Evolutionary conservation across 352 stramenopile species (phyloP), one percentile per base, ranked within the genome.

Genomic region (Pythium dissotocum): DNA sequence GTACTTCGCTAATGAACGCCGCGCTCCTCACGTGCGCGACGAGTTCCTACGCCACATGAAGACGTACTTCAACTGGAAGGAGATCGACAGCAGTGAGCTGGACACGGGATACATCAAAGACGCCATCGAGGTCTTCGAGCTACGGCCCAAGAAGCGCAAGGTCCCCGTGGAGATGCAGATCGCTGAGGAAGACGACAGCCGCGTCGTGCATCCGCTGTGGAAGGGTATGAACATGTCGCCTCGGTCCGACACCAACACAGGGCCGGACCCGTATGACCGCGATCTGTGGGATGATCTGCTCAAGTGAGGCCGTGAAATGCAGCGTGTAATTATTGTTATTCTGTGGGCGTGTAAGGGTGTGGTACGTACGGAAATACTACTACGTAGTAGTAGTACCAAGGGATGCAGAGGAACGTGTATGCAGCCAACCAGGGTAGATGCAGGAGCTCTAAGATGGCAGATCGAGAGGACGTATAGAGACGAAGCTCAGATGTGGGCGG

Each of bases 41-140:
- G 83, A 95, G 67, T 93, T 95, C 64, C 75, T 92, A 71, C 61
- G 51, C 14, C 69, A 90, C 60, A 55, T 95, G 54, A 71, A 87
- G 32, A 67, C 42, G n/a, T 91, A 95, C 33, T 95, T 95, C 66
- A 75, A 83, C 16, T 93, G 79, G 78, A 89, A 87, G 48, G 77
- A 90, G 61, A 68, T 94, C 14, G 69, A 75, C n/a, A 78, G 72
- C n/a, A 60, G 65, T 16, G 79, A 91, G 58, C 58, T 91, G 24
- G 80, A 94, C 62, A 58, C 73, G 1, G 78, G 81, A 8, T 92
- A 90, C 72, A 77, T 88, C 33, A 90, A 91, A 62, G 82, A 90
- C 10, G 67, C 82, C 0, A 91, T 95, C 60, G 83, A 95, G 61
- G 76, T 95, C 58, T 93, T 91, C 61, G 80, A 93, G 71, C 77